Evolutionary conservation across 148 eudicot species (phyloP), one percentile per base, ranked within the genome.

Genomic region (Vaccinium darrowii): DNA sequence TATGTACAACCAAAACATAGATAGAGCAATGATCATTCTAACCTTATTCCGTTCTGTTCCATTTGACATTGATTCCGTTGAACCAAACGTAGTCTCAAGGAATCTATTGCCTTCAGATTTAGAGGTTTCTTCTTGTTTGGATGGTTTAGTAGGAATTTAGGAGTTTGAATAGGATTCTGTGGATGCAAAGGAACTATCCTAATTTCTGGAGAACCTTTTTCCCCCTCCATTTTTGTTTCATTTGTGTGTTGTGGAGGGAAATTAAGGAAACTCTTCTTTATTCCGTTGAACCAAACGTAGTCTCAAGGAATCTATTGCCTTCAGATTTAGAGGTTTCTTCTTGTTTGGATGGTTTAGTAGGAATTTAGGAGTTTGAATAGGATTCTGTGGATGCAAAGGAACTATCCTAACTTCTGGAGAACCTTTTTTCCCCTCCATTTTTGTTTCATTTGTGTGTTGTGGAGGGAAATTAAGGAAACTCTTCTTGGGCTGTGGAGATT

Each of bases 401-500:
- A 62, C 25, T 18, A 62, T 63, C 71, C 71, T 23, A 63, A 21
- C 30, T 13, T n/a, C 14, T 63, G 71, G 30, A 7, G 71, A 63
- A 27, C 71, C 27, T 63, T 63, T 63, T n/a, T 62, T 21, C 9
- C 1, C 13, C 39, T n/a, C 12, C 3, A 1, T 63, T 23, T 7
- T 50, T 50, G 52, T 50, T 8, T 50, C 9, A 8, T 9, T 23
- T 23, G 30, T 63, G 71, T 63, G 39, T 36, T 63, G 27, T 63
- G 69, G 71, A 63, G 30, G 71, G 71, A 63, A n/a, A 63, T 63
- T 63, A 9, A 63, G 71, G 71, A 63, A 63, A n/a, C 71, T 63
- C 30, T n/a, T n/a, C 30, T n/a, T 63, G 71, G 13, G 14, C 71
- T 63, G 23, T 63, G 30, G 71, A 9, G 71, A 63, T 8, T 8